Evolutionary conservation across 305 asterid genomes (phyloP), one percentile per base, ranked within the genome.

Genomic region (Andrographis paniculata): DNA sequence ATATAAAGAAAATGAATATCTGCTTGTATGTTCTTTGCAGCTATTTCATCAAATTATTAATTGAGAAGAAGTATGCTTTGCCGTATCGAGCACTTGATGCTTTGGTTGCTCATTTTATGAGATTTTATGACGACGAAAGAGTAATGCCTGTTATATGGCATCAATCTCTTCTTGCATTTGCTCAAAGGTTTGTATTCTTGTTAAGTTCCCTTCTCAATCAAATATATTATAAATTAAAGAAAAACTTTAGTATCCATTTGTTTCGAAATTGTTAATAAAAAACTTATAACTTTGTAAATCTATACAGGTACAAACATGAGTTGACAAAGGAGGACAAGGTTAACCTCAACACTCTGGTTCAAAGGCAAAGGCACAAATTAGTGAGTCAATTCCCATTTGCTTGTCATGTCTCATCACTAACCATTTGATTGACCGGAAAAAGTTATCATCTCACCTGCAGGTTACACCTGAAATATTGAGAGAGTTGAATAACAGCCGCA

Each of bases 111-210:
- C 98, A 86, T 65, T 91, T 82, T 62, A 72, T 78, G 98, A 80
- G 30, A 66, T 86, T 80, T 72, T 60, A 55, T 14, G 85, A 75
- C 8, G 96, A 89, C 24, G 62, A 92, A 15, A 80, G 92, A 60
- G 58, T 68, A 67, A 89, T 89, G 98, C 98, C 95, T 40, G 96
- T 86, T 56, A 85, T 89, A 62, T 89, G 98, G 96, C 98, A 89
- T 61, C 94, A 78, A 59, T 89, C 96, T 40, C 95, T 89, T 56
- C 96, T 89, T 61, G 94, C 93, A 61, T 80, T 89, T 71, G 92
- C 74, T 33, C 95, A 86, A 63, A 86, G 94, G 95, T 80, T 48
- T 17, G 81, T 57, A 39, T 33, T 48, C 54, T 13, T 37, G 17
- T 24, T 8, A 24, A 24, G 4, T 24, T 24, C 30, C 8, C 6